Conservation (phyloP, 352 stramenopile genomes). For the Phytophthora tubulina region DNA sequence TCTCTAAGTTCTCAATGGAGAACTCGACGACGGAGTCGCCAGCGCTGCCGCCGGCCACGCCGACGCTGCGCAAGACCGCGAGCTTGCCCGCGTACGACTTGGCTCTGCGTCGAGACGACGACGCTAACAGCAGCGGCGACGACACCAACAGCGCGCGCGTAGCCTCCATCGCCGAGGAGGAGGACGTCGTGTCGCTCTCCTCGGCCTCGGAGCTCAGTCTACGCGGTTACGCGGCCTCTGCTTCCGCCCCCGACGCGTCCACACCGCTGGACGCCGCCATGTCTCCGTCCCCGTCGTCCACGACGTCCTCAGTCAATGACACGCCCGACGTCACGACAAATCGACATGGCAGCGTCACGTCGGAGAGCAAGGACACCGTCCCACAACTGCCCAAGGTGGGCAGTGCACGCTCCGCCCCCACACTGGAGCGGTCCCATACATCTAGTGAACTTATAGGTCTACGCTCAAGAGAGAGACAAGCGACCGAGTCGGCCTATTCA, state of each 20-base stretch:
- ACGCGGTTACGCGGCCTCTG: conserved; percentile 40
- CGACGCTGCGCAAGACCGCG: conserved; percentile 34
- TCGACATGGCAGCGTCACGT: conserved; percentile 32
- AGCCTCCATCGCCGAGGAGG: conserved; percentile 33
- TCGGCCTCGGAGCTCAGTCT: conserved; percentile 41
- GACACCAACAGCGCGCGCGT: conserved; percentile 38
- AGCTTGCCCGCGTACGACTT: conserved; percentile 39
- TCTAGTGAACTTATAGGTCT: conserved; percentile 75
- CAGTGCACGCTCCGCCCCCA: conserved; percentile 49
- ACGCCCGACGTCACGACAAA: conserved; percentile 43
- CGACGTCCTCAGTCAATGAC: conserved; percentile 47
- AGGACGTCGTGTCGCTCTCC: conserved; percentile 36
- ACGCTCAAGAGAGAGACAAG: conserved; percentile 58
- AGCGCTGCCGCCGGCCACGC: conserved; percentile 13
- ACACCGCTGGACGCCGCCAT: conserved; percentile 48
- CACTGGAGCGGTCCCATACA: conserved; percentile 77
- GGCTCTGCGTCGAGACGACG: conserved; percentile 33
- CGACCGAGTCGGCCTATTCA: conserved; percentile 56
- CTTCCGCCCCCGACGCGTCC: conserved; percentile 44
- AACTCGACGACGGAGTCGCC: conserved; percentile 22
- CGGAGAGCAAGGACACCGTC: conserved; percentile 23
- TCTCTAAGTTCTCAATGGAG: conserved; percentile 28
- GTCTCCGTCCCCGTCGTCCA: conserved; percentile 54
- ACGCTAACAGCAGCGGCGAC: conserved; percentile 4
- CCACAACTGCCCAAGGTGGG: conserved; percentile 17